A percentile compares a stretch with the other conserved stretches of the same genome.
Evolutionary conservation across 176 grass and related monocot species (phyloP).

Genomic region (Paspalum notatum): DNA sequence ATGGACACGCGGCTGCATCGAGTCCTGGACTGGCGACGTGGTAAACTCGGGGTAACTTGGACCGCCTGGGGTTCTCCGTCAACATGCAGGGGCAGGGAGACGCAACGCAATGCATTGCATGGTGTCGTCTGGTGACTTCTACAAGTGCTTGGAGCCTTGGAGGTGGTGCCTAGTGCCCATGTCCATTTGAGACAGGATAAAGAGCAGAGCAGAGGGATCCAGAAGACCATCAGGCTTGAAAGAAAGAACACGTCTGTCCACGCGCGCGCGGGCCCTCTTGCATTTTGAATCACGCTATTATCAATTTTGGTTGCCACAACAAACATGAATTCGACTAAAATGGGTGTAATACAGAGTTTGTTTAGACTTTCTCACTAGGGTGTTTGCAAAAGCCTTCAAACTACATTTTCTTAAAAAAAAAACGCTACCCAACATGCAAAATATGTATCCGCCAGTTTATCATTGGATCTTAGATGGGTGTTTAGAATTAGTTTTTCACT

Average conservation of each 20-base stretch:
- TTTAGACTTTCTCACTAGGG: too few species aligned
- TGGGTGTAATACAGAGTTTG: too few species aligned
- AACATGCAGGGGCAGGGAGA: background rate
- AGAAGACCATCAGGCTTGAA: background rate
- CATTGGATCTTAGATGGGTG: too few species aligned
- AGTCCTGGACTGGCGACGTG: background rate
- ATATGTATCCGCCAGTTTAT: too few species aligned
- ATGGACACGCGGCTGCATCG: background rate
- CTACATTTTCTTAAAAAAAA: too few species aligned
- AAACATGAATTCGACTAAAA: too few species aligned
- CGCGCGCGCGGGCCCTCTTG: background rate
- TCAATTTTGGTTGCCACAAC: too few species aligned
- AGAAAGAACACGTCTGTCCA: background rate
- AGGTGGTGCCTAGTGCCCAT: too few species aligned
- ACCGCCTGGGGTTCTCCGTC: background rate
- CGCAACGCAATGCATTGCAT: background rate
- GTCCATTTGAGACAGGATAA: background rate
- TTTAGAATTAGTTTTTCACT: too few species aligned
- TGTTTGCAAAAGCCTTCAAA: too few species aligned
- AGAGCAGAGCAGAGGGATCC: background rate
- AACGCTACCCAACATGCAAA: too few species aligned
- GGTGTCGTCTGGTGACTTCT: background rate
- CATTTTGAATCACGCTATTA: background rate
- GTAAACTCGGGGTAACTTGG: constrained; percentile 41
- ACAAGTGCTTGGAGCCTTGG: too few species aligned